Evolutionary conservation across 495 filamentous ascomycete species (phyloP).

Genomic region (Aspergillus olivimuriae): DNA sequence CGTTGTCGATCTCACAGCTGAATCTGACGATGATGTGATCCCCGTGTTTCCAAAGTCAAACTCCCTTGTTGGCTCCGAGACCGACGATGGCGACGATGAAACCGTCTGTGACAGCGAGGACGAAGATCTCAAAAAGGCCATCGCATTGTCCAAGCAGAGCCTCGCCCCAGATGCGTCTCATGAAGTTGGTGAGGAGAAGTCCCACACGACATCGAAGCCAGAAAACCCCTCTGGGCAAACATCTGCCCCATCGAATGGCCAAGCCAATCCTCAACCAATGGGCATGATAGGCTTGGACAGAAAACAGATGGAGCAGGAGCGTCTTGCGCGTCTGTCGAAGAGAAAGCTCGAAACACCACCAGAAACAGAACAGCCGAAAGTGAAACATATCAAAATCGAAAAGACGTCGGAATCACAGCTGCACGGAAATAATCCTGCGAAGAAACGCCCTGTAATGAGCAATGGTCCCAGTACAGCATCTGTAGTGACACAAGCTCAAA

Average conservation of each 20-base stretch:
- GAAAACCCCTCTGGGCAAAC: not conserved
- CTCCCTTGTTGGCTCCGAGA: slow-evolving; percentile 30
- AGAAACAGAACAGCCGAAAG: slow-evolving; percentile 9
- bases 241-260: not conserved
- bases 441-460: not conserved
- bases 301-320: slow-evolving; percentile 80
- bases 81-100: slow-evolving; percentile 19
- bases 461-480: not conserved
- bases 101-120: slow-evolving; percentile 19
- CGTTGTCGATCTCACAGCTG: slow-evolving; percentile 35
- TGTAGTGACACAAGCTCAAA: not conserved
- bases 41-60: slow-evolving; percentile 29
- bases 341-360: slow-evolving; percentile 42
- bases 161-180: too few species aligned
- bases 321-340: slow-evolving; percentile 61
- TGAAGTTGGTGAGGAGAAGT: not conserved
- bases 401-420: slow-evolving; percentile 1
- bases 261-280: slow-evolving; percentile 1
- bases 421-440: not conserved
- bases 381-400: slow-evolving; percentile 15
- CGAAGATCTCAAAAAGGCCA: slow-evolving; percentile 45
- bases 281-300: slow-evolving; percentile 56
- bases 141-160: slow-evolving; percentile 44
- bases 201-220: not conserved
- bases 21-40: slow-evolving; percentile 28